Evolutionary conservation across 2,329 filamentous ascomycete genomes (phyloP), one percentile per base, ranked within the genome.

Genomic region (Exophiala xenobiotica): DNA sequence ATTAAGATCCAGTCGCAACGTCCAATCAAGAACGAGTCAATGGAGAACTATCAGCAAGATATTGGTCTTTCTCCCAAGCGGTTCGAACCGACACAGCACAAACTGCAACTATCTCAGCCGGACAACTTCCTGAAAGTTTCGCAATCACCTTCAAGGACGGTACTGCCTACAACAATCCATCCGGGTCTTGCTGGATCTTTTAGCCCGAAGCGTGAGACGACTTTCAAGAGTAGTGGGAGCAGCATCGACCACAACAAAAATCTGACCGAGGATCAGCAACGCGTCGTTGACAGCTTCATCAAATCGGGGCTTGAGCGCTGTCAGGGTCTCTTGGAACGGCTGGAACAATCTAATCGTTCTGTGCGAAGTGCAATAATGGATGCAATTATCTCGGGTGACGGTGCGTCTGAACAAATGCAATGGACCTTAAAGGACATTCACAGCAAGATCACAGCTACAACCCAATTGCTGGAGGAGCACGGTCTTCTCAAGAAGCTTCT

Each of bases 371-470:
- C 53, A 43, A 51, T 63, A 3, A 53, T 59, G 40, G 61, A 64
- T 37, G 48, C 53, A 11, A 51, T 59, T 18, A 62, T 54, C 24
- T 60, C 61, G 35, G 51, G 55, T 14, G 57, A 60, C 5, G 55
- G 48, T 26, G 55, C 52, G 9, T 54, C 62, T 23, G 37, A 39
- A 2, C 44, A 59, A 20, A 22, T 51, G 6, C 56, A 54, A 23
- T 51, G 60, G 14, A 40, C 31, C 22, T 35, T 45, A 18, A 55
- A 68, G 46, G 50, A 48, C 11, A 63, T 73, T 18, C 65, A 65
- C 12, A 54, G 59, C 23, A 69, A 65, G 49, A 70, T 74, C 18
- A 63, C 68, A 40, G 67, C 70, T 4, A 65, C 74, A 16, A 45
- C 39, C 19, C 46, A 55, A 24, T 37, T 60, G 24, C 63, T 64